Conservation (phyloP, 139 green algal genomes). For the Spirogloea muscicola region DNA sequence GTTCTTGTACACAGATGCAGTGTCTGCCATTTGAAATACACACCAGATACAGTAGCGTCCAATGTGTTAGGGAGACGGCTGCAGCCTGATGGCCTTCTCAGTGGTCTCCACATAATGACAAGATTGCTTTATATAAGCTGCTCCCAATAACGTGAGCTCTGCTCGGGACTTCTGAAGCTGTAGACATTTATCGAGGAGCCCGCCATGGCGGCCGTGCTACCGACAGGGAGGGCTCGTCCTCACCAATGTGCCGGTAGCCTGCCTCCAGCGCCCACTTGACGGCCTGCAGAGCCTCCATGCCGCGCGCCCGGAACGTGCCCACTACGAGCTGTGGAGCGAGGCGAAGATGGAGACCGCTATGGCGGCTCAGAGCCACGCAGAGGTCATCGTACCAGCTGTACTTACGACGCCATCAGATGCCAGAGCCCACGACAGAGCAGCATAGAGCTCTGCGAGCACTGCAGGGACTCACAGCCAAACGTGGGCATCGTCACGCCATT, state of each 20-base stretch:
- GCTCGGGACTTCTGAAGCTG: neutral
- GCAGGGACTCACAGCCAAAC: too few relatives aligned
- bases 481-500: too few relatives aligned
- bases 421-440: too few relatives aligned
- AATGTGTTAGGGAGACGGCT: neutral
- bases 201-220: too few relatives aligned
- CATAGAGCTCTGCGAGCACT: too few relatives aligned
- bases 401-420: too few relatives aligned
- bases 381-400: too few relatives aligned
- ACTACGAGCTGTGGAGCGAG: constrained; percentile 15
- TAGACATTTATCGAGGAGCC: neutral
- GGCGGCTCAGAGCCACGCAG: too few relatives aligned
- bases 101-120: too few relatives aligned
- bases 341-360: too few relatives aligned
- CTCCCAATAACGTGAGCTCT: neutral
- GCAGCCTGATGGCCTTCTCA: too few relatives aligned
- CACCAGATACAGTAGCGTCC: neutral
- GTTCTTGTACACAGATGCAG: constrained; percentile 46
- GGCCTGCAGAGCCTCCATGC: constrained; percentile 12
- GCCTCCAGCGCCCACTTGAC: constrained; percentile 25
- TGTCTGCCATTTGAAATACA: constrained; percentile 22
- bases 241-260: constrained; percentile 33
- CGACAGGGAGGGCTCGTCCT: too few relatives aligned
- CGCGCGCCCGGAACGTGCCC: constrained; percentile 32
- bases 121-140: neutral